Percentiles rank a stretch among this genome's conserved stretches.
Evolutionary conservation across 1,284 basidiomycete species (phyloP).

Genomic region (Ustilago curta): DNA sequence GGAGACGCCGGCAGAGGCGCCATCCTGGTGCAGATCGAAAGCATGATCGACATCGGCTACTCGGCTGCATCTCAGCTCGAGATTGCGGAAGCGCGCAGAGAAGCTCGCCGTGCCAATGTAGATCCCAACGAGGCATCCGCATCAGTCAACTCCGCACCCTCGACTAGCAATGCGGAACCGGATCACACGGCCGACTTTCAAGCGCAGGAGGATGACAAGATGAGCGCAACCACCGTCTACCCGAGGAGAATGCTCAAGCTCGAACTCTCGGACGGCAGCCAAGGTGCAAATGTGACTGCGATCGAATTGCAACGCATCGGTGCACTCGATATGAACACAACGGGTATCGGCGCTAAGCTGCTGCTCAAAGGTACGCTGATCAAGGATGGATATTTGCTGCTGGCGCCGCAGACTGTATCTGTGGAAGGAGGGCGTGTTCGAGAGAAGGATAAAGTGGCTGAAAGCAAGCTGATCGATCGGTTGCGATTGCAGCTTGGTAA

Average conservation of each 20-base stretch:
- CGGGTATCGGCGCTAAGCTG: slow-evolving; percentile 37
- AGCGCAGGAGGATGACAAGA: slow-evolving; percentile 46
- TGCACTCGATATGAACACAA: slow-evolving; percentile 44
- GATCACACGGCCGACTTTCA: slow-evolving; percentile 53
- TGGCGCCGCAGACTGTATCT: slow-evolving; percentile 22
- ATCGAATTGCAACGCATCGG: slow-evolving; percentile 36
- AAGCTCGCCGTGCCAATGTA: slow-evolving; percentile 34
- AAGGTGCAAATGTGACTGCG: slow-evolving; percentile 81
- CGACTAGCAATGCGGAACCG: slow-evolving; percentile 72
- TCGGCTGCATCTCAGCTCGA: slow-evolving; percentile 43
- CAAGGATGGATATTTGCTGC: slow-evolving; percentile 29
- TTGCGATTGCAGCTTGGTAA: slow-evolving; percentile 34
- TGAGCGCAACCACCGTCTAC: slow-evolving; percentile 81
- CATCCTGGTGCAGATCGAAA: slow-evolving; percentile 39
- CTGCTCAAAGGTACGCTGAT: slow-evolving; percentile 31
- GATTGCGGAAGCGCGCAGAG: slow-evolving; percentile 43
- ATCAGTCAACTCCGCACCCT: slow-evolving; percentile 12
- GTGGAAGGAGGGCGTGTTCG: slow-evolving; percentile 32
- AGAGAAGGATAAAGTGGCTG: slow-evolving; percentile 22
- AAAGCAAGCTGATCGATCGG: slow-evolving; percentile 29
- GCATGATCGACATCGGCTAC: slow-evolving; percentile 47
- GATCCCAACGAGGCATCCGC: slow-evolving; percentile 26
- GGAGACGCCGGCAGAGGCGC: slow-evolving; percentile 23
- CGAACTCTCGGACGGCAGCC: slow-evolving; percentile 88
- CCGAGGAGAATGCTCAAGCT: slow-evolving; percentile 93